Evolutionary conservation across 83 land plant genomes (phyloP).

Genomic region (Diphasiastrum complanatum): DNA sequence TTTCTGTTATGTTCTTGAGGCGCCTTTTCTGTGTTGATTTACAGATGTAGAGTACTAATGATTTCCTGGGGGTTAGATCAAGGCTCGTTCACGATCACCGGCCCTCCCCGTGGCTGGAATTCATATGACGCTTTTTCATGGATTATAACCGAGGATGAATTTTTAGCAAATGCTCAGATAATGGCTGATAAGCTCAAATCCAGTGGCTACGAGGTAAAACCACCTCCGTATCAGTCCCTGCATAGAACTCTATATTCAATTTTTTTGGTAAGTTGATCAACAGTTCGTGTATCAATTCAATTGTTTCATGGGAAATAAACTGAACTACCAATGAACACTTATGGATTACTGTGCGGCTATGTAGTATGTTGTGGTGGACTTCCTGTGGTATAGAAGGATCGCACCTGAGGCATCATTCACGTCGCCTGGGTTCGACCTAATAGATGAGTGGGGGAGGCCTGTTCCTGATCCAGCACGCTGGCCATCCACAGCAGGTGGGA

Average conservation of each 20-base stretch:
- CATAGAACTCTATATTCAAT: too few species aligned
- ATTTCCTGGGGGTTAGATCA: too few species aligned
- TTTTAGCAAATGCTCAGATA: slow-evolving; percentile 67
- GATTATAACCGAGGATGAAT: slow-evolving; percentile 72
- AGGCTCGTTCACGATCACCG: too few species aligned
- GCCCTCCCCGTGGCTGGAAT: slow-evolving; percentile 99
- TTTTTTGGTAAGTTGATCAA: too few species aligned
- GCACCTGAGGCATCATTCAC: slow-evolving; percentile 48
- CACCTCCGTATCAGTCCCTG: too few species aligned
- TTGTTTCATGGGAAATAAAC: too few species aligned
- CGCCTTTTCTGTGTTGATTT: too few species aligned
- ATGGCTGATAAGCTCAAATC: slow-evolving; percentile 47
- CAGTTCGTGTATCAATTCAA: too few species aligned
- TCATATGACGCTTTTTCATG: slow-evolving; percentile 92
- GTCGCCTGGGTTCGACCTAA: slow-evolving; percentile 66
- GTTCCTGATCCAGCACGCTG: slow-evolving; percentile 84
- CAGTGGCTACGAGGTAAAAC: slow-evolving; percentile 89
- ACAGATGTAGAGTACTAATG: too few species aligned
- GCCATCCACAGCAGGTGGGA: slow-evolving; percentile 77
- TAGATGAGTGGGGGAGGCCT: slow-evolving; percentile 88
- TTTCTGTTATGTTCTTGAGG: too few species aligned
- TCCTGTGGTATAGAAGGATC: slow-evolving; percentile 80
- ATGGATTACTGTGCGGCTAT: too few species aligned
- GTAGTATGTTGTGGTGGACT: slow-evolving; percentile 96
- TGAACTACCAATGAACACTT: too few species aligned